Evolutionary conservation across 1,139 yeast genomes (phyloP).

Genomic region (Komagataea norvegica): DNA sequence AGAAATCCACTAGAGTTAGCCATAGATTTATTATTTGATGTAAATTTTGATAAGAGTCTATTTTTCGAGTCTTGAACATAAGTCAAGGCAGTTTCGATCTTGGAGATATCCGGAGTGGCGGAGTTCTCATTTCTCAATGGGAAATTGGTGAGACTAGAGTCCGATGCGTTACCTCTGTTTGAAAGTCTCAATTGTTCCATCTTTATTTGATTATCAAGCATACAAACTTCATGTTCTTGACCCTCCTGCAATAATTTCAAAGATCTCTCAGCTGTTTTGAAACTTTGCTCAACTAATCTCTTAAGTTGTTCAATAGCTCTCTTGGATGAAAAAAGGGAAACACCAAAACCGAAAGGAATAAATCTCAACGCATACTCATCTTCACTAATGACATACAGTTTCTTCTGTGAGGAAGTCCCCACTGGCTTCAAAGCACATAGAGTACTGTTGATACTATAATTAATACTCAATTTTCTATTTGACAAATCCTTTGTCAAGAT

Average conservation of each 20-base stretch:
- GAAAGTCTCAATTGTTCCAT: conserved; percentile 19
- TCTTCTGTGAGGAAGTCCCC: conserved; percentile 4
- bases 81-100: conserved; percentile 13
- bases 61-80: conserved; percentile 7
- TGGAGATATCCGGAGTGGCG: conserved; percentile 19
- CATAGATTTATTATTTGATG: background rate
- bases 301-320: conserved; percentile 11
- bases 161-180: conserved; percentile 15
- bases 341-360: conserved; percentile 33
- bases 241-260: conserved; percentile 17
- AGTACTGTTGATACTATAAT: conserved; percentile 28
- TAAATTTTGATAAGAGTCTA: conserved; percentile 7
- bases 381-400: conserved; percentile 13
- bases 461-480: conserved; percentile 26
- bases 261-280: conserved; percentile 17
- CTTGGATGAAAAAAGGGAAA: conserved; percentile 21
- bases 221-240: conserved; percentile 16
- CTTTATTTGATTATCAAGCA: conserved; percentile 19
- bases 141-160: conserved; percentile 14
- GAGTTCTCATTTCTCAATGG: conserved; percentile 21
- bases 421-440: conserved; percentile 14
- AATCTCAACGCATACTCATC: conserved; percentile 30
- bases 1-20: conserved; percentile 15
- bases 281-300: conserved; percentile 13
- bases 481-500: conserved; percentile 34